A percentile compares a stretch with the other conserved stretches of the same genome.
These are phyloP conservation scores for Allium cepa DNA, from an alignment of 106 monocot genomes.

Conservation along the genomic window DNA sequence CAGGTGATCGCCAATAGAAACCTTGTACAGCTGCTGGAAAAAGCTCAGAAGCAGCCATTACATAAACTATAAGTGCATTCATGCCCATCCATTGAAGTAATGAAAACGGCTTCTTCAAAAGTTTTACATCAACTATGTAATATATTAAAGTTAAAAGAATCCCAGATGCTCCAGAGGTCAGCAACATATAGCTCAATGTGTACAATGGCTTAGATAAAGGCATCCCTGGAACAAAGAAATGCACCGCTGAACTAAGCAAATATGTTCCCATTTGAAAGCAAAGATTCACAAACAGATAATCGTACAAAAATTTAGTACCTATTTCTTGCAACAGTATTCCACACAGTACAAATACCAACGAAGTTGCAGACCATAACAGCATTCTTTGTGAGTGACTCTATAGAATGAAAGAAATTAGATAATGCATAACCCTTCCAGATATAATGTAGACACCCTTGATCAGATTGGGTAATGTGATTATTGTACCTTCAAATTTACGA, in stretches of 20 bases:
- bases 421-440: not conserved
- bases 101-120: constrained; percentile 44
- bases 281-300: constrained; percentile 6
- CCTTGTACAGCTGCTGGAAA: constrained; percentile 85
- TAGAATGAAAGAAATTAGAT: constrained; percentile 3
- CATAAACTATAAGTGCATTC: constrained; percentile 89
- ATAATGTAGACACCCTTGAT: constrained; percentile 3
- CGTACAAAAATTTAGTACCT: constrained; percentile 34
- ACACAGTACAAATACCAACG: constrained; percentile 40
- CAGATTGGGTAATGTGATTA: not conserved
- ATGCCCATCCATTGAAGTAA: constrained; percentile 97
- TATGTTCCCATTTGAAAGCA: not conserved
- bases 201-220: constrained; percentile 96
- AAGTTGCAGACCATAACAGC: constrained; percentile 50
- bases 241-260: not conserved
- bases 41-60: constrained; percentile 77
- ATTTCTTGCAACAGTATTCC: constrained; percentile 39
- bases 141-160: constrained; percentile 53
- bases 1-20: constrained; percentile 73
- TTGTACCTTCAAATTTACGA: constrained; percentile 66
- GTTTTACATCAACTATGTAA: constrained; percentile 65
- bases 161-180: constrained; percentile 69
- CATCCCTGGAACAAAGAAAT: constrained; percentile 46
- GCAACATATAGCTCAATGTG: constrained; percentile 82
- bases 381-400: constrained; percentile 54